Percentiles rank a stretch among this genome's conserved stretches.
Conservation (phyloP, 495 filamentous ascomycete genomes). For the Aspergillus coremiiformis region DNA sequence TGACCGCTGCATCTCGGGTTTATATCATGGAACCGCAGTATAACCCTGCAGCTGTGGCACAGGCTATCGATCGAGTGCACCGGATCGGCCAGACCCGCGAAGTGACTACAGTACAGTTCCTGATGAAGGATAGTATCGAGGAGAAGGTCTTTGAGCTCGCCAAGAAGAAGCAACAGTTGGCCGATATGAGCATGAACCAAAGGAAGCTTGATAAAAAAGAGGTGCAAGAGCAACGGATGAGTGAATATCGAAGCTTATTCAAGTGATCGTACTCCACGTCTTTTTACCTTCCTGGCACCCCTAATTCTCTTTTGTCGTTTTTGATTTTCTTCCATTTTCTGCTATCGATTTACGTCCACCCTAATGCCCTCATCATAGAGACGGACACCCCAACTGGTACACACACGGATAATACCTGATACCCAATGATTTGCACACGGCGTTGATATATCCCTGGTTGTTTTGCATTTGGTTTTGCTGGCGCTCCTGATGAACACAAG, state of each 20-base stretch:
- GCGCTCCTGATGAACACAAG: neutral
- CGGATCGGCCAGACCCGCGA: constrained; percentile 81
- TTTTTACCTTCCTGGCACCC: neutral
- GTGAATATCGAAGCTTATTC: constrained; percentile 78
- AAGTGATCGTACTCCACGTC: constrained; percentile 38
- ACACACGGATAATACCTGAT: constrained; percentile 1
- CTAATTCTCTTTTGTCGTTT: neutral
- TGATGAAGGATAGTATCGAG: constrained; percentile 88
- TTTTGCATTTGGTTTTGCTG: neutral
- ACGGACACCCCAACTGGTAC: neutral
- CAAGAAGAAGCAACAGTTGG: constrained; percentile 82
- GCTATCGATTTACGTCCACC: neutral
- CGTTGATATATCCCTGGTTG: neutral
- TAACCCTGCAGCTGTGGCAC: constrained; percentile 89
- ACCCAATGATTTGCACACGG: neutral
- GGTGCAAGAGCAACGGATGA: constrained; percentile 64
- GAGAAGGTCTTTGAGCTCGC: constrained; percentile 88
- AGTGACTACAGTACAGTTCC: constrained; percentile 73
- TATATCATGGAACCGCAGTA: constrained; percentile 98
- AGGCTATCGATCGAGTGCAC: constrained; percentile 91
- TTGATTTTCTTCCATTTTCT: neutral
- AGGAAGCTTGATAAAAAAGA: constrained; percentile 65
- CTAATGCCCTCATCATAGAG: neutral
- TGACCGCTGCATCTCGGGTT: constrained; percentile 75
- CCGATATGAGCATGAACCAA: constrained; percentile 73